These are phyloP conservation scores for Candida nemodendra DNA, from an alignment of 805 yeast genomes.

Conservation along the genomic window DNA sequence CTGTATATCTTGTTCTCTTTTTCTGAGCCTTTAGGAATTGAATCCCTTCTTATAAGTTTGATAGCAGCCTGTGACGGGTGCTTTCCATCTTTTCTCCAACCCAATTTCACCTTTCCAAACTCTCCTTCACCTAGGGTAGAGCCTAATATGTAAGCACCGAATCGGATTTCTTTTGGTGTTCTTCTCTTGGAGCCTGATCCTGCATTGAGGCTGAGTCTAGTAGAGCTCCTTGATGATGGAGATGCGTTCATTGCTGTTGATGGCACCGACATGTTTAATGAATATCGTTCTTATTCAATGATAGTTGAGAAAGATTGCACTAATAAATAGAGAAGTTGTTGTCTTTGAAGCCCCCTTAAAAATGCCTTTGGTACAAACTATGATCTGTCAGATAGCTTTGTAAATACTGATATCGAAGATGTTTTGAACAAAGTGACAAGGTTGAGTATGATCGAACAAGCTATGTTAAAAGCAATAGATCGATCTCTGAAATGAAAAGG, in stretches of 20 bases:
- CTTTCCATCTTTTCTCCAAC: constrained; percentile 87
- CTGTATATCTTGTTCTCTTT: constrained; percentile 87
- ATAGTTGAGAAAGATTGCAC: too few relatives aligned
- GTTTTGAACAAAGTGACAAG: neutral
- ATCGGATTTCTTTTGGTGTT: constrained; percentile 66
- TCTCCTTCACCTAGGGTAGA: constrained; percentile 97
- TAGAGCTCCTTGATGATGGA: constrained; percentile 16
- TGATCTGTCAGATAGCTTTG: neutral
- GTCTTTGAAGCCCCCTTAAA: too few relatives aligned
- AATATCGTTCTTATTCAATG: neutral
- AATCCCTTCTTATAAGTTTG: constrained; percentile 84
- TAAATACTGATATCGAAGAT: neutral
- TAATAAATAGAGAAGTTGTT: constrained; percentile 1
- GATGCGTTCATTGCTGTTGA: constrained; percentile 11
- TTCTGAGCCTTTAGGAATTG: constrained; percentile 82
- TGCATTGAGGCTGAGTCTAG: constrained; percentile 20
- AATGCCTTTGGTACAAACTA: too few relatives aligned
- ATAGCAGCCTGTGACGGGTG: constrained; percentile 88
- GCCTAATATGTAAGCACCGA: constrained; percentile 88
- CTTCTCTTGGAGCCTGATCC: constrained; percentile 30
- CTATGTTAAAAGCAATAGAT: too few relatives aligned
- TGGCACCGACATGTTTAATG: constrained; percentile 2
- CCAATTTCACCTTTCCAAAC: constrained; percentile 95
- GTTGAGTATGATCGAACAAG: neutral
- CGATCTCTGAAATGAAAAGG: too few relatives aligned